phyloP scores from a whole-genome alignment of 2,329 filamentous ascomycete species.

The Didymella sp. region DNA sequence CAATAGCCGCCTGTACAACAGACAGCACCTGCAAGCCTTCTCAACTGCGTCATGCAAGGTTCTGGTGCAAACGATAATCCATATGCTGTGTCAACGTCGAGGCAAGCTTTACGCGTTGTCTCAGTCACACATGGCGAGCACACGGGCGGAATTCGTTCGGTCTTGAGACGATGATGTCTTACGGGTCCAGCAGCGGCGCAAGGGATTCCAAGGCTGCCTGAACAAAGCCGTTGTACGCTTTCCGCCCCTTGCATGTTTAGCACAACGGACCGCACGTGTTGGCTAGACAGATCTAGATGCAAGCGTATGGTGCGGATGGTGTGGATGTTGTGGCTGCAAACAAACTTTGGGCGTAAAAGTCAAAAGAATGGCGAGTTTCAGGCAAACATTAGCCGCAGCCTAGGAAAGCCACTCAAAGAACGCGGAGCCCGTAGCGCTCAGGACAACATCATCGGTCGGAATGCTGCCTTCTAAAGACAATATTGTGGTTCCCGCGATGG shows the following conservation, averaged over 20 bases:
- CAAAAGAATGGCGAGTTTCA: constrained; percentile 12
- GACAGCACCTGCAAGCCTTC: background rate
- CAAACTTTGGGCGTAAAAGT: constrained; percentile 8
- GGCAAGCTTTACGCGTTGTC: constrained; percentile 17
- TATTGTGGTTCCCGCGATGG: background rate
- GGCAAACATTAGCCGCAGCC: background rate
- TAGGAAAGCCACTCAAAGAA: constrained; percentile 5
- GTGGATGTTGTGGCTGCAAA: background rate
- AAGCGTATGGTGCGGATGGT: background rate
- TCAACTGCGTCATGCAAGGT: constrained; percentile 21
- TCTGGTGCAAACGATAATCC: background rate
- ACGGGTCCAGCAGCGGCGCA: background rate
- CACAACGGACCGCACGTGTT: background rate
- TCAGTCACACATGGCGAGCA: constrained; percentile 23
- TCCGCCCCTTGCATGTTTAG: background rate
- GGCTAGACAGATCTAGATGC: background rate
- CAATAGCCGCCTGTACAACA: constrained; percentile 5
- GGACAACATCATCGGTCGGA: background rate
- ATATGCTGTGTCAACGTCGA: constrained; percentile 17
- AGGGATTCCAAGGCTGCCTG: constrained; percentile 3
- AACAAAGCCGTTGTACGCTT: constrained; percentile 2
- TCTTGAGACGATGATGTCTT: constrained; percentile 17
- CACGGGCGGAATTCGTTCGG: background rate
- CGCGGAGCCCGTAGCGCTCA: background rate
- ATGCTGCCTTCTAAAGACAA: background rate